Evolutionary conservation across 208 protist genomes (phyloP).

Genomic region (Leishmania mexicana): DNA sequence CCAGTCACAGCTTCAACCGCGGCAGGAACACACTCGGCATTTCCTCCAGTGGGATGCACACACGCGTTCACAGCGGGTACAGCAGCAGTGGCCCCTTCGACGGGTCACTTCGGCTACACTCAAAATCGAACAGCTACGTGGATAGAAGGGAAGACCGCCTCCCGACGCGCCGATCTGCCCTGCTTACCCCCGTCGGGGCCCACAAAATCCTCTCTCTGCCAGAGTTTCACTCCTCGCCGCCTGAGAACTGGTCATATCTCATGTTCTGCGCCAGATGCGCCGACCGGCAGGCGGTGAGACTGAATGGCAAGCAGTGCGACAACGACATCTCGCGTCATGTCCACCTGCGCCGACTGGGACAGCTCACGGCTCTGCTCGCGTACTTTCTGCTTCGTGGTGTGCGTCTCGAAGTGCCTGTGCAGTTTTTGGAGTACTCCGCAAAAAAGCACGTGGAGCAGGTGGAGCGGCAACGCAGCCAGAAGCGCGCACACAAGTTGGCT

Average conservation of each 20-base stretch:
- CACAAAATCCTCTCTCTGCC: slow-evolving; percentile 27
- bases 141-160: slow-evolving; percentile 17
- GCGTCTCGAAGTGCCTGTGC: slow-evolving; percentile 33
- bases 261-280: slow-evolving; percentile 54
- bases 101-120: slow-evolving; percentile 14
- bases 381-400: slow-evolving; percentile 50
- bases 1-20: slow-evolving; percentile 20
- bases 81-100: slow-evolving; percentile 29
- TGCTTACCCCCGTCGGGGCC: slow-evolving; percentile 4
- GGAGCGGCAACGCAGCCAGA: slow-evolving; percentile 34
- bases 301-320: slow-evolving; percentile 43
- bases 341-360: slow-evolving; percentile 45
- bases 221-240: slow-evolving; percentile 24
- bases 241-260: slow-evolving; percentile 55
- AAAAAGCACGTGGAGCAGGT: slow-evolving; percentile 31
- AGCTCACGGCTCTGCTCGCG: slow-evolving; percentile 48
- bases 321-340: slow-evolving; percentile 31
- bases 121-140: slow-evolving; percentile 24
- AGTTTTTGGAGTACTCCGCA: slow-evolving; percentile 32
- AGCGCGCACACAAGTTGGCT: background rate
- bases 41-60: slow-evolving; percentile 15
- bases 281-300: slow-evolving; percentile 30
- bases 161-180: background rate
- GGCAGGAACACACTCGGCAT: slow-evolving; percentile 1
- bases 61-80: slow-evolving; percentile 18